Base-by-base conservation (phyloP, 2,329 filamentous ascomycete genomes). In the Biscogniauxia sp. region DNA sequence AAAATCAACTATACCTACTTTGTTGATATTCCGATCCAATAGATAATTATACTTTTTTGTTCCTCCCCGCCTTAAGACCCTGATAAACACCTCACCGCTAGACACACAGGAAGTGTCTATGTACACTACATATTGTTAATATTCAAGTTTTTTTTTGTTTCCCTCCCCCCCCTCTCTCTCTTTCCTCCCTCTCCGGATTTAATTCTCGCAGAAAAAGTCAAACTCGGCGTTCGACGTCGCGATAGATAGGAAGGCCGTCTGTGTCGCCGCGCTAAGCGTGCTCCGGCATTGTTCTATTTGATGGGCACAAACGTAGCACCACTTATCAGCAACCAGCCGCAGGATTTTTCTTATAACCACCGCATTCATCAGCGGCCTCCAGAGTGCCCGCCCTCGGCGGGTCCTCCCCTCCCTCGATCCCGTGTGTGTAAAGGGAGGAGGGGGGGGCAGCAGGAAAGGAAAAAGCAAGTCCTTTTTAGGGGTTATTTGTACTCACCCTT, bases 401-500 rank as follows among this genome's bases (percentile, higher is more conserved):
- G 37, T 45, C 37, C 37, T 17, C 37, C 37, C 37, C 11, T 17
- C 37, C 11, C 28, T 32, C 37, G 15, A 45, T 3, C 50, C 50
- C 23, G 11, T 51, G 50, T 20, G 28, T 7, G 7, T 32, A 32
- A 7, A 7, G 28, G 9, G 9, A 32, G 9, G 28, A 32, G 6
- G 4, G 20, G 9, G n/a, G 52, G 53, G 17, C 7, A 17, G n/a
- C n/a, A n/a, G 28, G 20, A 6, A 23, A 37, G 20, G 25, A 54
- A 23, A 3, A 55, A 41, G 45, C 8, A 50, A 49, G 52, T 59
- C 41, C 17, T 32, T 50, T 56, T 51, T 5, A 20, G 20, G 25
- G 25, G n/a, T 20, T 15, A 23, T 3, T 20, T 52, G 5, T 23
- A 73, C 80, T 71, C 53, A 82, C 80, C 70, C 45, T 73, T 74